These are phyloP conservation scores for Paramecium octaurelia DNA, from an alignment of 73 alveolate species.

Conservation along the genomic window DNA sequence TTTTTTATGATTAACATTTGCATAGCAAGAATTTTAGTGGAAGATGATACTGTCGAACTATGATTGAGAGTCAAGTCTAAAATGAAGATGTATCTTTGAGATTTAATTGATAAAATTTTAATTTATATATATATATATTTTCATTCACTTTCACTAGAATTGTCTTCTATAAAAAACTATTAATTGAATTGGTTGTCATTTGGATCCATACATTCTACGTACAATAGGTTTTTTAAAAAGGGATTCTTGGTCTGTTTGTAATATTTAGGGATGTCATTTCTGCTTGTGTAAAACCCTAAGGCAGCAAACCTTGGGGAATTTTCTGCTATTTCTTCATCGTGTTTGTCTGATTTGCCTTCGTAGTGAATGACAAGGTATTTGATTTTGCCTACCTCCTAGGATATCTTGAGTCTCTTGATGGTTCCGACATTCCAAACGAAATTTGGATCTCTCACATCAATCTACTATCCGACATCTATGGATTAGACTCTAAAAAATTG, in stretches of 20 bases:
- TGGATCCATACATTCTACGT: conserved; percentile 6
- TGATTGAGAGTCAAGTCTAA: neutral
- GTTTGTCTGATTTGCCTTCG: conserved; percentile 48
- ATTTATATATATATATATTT: neutral
- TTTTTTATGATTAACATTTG: neutral
- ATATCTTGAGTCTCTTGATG: conserved; percentile 24
- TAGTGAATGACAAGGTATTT: conserved; percentile 21
- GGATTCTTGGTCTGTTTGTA: neutral
- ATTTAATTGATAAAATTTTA: neutral
- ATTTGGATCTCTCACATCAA: conserved; percentile 47
- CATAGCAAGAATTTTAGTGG: neutral
- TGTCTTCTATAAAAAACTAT: neutral
- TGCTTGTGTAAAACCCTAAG: neutral
- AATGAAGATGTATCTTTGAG: neutral
- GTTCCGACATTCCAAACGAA: conserved; percentile 26
- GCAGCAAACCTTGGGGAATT: conserved; percentile 32
- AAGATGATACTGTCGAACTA: no score
- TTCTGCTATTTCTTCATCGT: conserved; percentile 24
- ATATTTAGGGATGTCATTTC: conserved; percentile 39
- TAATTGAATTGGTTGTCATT: neutral
- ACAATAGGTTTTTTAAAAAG: neutral
- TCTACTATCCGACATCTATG: neutral
- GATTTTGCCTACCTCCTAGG: neutral
- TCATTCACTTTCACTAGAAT: conserved; percentile 11
- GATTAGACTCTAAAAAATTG: neutral